These are phyloP conservation scores for Collybiopsis confluens DNA, from an alignment of 768 basidiomycete species.

Conservation along the genomic window DNA sequence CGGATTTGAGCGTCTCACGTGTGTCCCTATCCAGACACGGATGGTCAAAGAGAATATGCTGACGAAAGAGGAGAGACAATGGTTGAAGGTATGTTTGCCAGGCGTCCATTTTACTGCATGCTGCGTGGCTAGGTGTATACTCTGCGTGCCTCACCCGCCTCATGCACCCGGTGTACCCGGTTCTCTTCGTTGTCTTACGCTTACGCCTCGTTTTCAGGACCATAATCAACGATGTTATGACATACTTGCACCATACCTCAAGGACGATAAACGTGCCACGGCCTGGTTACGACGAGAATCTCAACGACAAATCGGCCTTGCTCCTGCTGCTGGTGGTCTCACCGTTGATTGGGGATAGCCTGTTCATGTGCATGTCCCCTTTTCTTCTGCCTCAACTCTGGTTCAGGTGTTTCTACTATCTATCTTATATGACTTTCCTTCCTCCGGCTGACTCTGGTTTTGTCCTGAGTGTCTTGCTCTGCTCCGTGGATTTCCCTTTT, in stretches of 20 bases:
- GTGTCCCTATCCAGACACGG: conserved; percentile 89
- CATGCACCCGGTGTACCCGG: no score
- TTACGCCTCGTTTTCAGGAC: conserved; percentile 38
- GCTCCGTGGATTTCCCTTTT: no score
- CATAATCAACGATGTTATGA: conserved; percentile 76
- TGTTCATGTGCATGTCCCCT: no score
- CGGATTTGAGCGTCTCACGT: conserved; percentile 87
- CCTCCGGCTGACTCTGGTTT: no score
- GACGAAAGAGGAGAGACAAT: conserved; percentile 78
- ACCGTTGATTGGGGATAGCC: conserved; percentile 83
- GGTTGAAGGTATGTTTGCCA: conserved; percentile 83
- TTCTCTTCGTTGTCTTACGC: not conserved
- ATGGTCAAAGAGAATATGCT: conserved; percentile 86
- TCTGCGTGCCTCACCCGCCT: no score
- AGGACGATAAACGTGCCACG: conserved; percentile 75
- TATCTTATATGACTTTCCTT: no score
- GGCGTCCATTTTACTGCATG: no score
- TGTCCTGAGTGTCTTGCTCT: no score
- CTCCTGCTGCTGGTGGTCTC: conserved; percentile 64
- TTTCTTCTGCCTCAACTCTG: no score
- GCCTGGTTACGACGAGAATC: conserved; percentile 79
- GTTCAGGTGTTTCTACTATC: no score
- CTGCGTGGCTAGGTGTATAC: no score
- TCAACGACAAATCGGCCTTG: conserved; percentile 71
- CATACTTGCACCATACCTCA: conserved; percentile 58